Evolutionary conservation across 345 rosid species (phyloP), one percentile per base, ranked within the genome.

Genomic region (Brassica nigra): DNA sequence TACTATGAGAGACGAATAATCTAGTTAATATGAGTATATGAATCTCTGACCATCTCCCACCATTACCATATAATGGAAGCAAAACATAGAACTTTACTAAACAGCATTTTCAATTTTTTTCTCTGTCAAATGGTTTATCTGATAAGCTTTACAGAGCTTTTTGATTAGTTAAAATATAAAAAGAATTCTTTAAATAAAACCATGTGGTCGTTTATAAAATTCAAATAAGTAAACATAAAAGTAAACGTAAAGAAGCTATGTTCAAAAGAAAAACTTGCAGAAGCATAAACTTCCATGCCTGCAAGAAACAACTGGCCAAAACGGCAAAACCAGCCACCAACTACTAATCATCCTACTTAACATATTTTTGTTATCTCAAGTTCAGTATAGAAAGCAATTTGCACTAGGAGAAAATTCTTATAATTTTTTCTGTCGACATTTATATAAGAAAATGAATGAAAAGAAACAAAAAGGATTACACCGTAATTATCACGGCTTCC

Each of bases 341-440:
- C 27, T 39, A 28, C 23, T 36, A 55, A 63, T 37, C 67, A 55
- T 54, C 76, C 73, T 57, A 77, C 2, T 77, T 77, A 42, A 52
- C 42, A 33, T 70, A 27, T 33, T 63, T 2, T 77, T 14, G 65
- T 10, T 10, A 9, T 14, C 47, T 0, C 47, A 12, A 39, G 47
- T 39, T 39, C 12, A 39, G 47, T 39, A 39, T 39, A 39, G 10
- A 31, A 31, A 31, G 15, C 28, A 30, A 30, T 18, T 59, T 58
- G 34, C 62, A 59, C 27, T 52, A 34, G 8, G 11, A 27, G 1
- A 27, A 59, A 59, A 4, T 9, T 58, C 63, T 27, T 9, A 23
- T 61, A 9, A 27, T 0, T 59, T 62, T 33, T 15, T 36, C 36
- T 57, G 31, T 9, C 44, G 37, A 74, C 33, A 63, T 42, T 29